phyloP scores from a whole-genome alignment of 78 protist species.

The Bigelowiella natans region DNA sequence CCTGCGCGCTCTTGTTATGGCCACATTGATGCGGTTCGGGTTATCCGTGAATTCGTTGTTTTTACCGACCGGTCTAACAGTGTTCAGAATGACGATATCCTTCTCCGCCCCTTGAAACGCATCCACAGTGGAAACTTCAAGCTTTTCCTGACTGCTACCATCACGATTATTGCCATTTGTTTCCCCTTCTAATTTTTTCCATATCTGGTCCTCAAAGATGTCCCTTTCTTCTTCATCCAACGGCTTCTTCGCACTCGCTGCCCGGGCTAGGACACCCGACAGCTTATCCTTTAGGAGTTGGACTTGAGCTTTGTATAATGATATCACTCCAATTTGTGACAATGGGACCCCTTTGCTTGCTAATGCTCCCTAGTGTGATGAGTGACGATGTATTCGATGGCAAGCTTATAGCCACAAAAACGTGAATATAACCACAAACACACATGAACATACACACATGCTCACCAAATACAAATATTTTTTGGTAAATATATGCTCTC shows the following conservation, averaged over 20 bases:
- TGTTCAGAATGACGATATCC: not conserved
- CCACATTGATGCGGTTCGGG: conserved; percentile 26
- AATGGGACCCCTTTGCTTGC: too few relatives aligned
- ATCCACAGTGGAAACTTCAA: not conserved
- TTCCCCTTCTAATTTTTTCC: not conserved
- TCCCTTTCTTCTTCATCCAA: too few relatives aligned
- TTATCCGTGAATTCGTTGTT: not conserved
- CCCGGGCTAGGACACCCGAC: too few relatives aligned
- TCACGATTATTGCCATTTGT: not conserved
- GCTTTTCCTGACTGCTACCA: not conserved
- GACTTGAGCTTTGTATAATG: not conserved
- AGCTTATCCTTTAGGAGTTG: not conserved
- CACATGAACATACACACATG: too few relatives aligned
- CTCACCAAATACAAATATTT: too few relatives aligned
- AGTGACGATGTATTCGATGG: too few relatives aligned
- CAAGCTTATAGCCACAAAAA: too few relatives aligned
- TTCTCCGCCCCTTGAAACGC: conserved; percentile 19
- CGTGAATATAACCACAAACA: too few relatives aligned
- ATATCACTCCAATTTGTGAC: not conserved
- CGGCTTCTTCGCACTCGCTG: too few relatives aligned
- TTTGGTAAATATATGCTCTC: too few relatives aligned
- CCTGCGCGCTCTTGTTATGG: conserved; percentile 20
- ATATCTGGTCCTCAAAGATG: too few relatives aligned
- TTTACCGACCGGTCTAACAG: not conserved
- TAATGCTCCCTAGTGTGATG: too few relatives aligned